Evolutionary conservation across 441 rosid species (phyloP).

Genomic region (Aleurites moluccanus): DNA sequence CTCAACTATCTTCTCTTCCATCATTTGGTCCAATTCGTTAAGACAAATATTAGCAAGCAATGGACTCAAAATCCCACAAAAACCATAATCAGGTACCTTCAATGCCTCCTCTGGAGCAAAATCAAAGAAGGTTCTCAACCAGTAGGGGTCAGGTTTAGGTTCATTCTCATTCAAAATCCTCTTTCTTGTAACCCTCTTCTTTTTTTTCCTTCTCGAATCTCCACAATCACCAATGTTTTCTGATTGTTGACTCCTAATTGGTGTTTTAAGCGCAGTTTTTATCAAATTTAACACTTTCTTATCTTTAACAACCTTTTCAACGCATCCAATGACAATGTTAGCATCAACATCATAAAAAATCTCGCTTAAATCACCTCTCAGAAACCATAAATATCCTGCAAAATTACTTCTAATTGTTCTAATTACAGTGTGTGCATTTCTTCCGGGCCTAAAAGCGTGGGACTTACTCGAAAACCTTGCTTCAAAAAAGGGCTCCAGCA

Average conservation of each 20-base stretch:
- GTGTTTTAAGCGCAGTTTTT: constrained; percentile 46
- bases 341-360: constrained; percentile 49
- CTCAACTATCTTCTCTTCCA: constrained; percentile 67
- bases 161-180: constrained; percentile 77
- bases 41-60: constrained; percentile 84
- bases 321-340: constrained; percentile 51
- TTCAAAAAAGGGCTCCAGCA: constrained; percentile 83
- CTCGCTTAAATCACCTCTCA: constrained; percentile 76
- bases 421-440: constrained; percentile 87
- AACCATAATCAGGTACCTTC: constrained; percentile 78
- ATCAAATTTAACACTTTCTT: constrained; percentile 66
- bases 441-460: constrained; percentile 87
- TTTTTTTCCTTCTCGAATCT: constrained; percentile 52
- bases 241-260: constrained; percentile 32
- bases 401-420: constrained; percentile 85
- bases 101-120: constrained; percentile 93
- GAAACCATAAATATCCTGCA: constrained; percentile 91
- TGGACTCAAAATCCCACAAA: constrained; percentile 88
- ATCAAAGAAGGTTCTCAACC: constrained; percentile 84
- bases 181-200: constrained; percentile 62
- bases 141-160: constrained; percentile 95
- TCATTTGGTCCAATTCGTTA: constrained; percentile 75
- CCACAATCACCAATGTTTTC: constrained; percentile 26
- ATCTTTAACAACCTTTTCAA: constrained; percentile 71
- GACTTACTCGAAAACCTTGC: constrained; percentile 68